Conservation (phyloP, 2,329 filamentous ascomycete species). For the Ophiostoma angusticollis region DNA sequence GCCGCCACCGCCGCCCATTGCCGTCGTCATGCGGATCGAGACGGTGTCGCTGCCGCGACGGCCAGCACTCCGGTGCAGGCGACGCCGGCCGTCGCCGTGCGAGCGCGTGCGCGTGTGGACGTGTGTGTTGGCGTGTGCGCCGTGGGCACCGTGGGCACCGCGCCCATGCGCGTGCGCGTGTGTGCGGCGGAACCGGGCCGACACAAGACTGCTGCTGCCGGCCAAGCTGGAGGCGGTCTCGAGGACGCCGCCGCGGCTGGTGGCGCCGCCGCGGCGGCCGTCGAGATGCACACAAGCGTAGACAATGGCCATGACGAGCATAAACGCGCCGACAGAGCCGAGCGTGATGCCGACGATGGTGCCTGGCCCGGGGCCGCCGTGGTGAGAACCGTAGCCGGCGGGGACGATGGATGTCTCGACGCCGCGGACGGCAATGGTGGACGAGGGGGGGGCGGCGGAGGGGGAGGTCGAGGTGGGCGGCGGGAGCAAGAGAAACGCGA, state of each 20-base stretch:
- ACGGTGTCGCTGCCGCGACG: conserved; percentile 17
- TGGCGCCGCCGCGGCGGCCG: background rate
- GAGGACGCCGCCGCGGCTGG: conserved; percentile 10
- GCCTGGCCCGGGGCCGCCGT: conserved; percentile 19
- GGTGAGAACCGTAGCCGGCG: conserved; percentile 18
- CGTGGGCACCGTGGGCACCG: too few species aligned
- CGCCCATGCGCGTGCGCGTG: too few species aligned
- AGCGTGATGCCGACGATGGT: conserved; percentile 28
- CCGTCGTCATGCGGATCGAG: conserved; percentile 19
- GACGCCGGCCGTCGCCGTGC: background rate
- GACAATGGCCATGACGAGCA: conserved; percentile 22
- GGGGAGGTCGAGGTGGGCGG: background rate
- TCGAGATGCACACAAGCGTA: conserved; percentile 22
- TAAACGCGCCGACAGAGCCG: conserved; percentile 31
- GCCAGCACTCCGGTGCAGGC: conserved; percentile 9
- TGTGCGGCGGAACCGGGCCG: conserved; percentile 9
- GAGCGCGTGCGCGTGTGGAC: too few species aligned
- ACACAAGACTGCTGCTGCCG: conserved; percentile 16
- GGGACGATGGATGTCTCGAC: conserved; percentile 18
- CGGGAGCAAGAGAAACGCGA: too few species aligned
- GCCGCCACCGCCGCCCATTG: too few species aligned
- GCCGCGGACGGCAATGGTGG: background rate
- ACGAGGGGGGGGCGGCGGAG: background rate
- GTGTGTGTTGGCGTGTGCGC: too few species aligned
- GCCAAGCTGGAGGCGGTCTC: conserved; percentile 13